Conservation (phyloP, 345 rosid genomes). For the Pugionium cornutum region DNA sequence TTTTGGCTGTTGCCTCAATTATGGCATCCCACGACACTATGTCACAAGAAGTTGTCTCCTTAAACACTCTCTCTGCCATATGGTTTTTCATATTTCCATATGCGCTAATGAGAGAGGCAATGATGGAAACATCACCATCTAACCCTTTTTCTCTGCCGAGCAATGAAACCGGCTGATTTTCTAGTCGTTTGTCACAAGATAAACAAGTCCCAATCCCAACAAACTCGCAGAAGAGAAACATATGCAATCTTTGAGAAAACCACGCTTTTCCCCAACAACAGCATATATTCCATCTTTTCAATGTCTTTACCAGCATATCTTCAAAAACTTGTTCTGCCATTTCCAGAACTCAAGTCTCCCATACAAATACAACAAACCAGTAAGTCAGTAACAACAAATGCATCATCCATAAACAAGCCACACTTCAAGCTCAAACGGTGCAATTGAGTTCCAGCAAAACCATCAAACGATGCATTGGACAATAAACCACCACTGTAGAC, state of each 20-base stretch:
- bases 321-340: constrained; percentile 55
- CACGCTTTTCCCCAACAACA: constrained; percentile 54
- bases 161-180: constrained; percentile 60
- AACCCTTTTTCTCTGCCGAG: constrained; percentile 57
- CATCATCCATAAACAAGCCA: constrained; percentile 59
- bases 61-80: constrained; percentile 55
- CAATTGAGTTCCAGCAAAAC: constrained; percentile 55
- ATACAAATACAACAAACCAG: constrained; percentile 61
- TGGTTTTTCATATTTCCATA: constrained; percentile 56
- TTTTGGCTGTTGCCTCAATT: constrained; percentile 54
- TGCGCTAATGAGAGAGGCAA: constrained; percentile 59
- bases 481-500: constrained; percentile 57
- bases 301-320: constrained; percentile 66
- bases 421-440: constrained; percentile 60
- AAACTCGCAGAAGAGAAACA: constrained; percentile 57
- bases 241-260: constrained; percentile 50
- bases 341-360: constrained; percentile 59
- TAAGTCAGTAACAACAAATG: constrained; percentile 74
- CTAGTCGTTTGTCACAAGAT: constrained; percentile 45
- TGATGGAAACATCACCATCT: constrained; percentile 41
- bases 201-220: constrained; percentile 39
- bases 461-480: constrained; percentile 51
- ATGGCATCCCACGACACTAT: constrained; percentile 75
- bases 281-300: constrained; percentile 74
- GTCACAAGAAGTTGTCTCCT: constrained; percentile 46